Percentiles rank a stretch among this genome's conserved stretches.
Evolutionary conservation across 2,329 filamentous ascomycete species (phyloP).

Genomic region (Ophiocordyceps australis): DNA sequence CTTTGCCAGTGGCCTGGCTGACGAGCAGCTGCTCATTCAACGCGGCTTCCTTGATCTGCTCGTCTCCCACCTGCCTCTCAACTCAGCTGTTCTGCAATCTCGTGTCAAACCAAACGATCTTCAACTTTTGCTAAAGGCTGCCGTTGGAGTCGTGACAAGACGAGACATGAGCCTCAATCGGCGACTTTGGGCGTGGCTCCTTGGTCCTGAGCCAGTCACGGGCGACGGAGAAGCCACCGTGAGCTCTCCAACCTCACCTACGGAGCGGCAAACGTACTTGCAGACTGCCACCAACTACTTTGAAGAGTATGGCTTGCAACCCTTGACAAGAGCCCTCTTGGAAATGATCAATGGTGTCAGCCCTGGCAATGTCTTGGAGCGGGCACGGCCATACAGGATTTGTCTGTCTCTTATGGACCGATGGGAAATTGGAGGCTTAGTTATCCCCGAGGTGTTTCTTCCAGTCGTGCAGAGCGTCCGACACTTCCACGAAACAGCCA

Average conservation of each 20-base stretch:
- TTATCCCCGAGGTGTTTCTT: constrained; percentile 78
- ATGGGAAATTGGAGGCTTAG: constrained; percentile 86
- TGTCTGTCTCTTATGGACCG: constrained; percentile 94
- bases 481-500: constrained; percentile 47
- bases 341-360: constrained; percentile 44
- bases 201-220: constrained; percentile 52
- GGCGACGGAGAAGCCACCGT: constrained; percentile 26
- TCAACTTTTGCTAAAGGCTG: constrained; percentile 64
- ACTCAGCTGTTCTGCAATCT: constrained; percentile 63
- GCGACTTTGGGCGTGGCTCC: constrained; percentile 87
- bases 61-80: constrained; percentile 74
- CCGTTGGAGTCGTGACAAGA: constrained; percentile 70
- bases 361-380: constrained; percentile 30
- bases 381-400: constrained; percentile 74
- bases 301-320: constrained; percentile 55
- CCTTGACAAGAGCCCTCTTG: constrained; percentile 57
- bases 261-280: constrained; percentile 25
- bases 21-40: constrained; percentile 82
- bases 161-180: constrained; percentile 95
- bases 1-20: constrained; percentile 75
- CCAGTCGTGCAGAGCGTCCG: constrained; percentile 69
- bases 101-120: constrained; percentile 58
- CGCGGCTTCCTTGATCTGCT: constrained; percentile 85
- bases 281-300: constrained; percentile 63
- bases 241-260: constrained; percentile 24